Evolutionary conservation across 2,329 filamentous ascomycete genomes (phyloP).

Genomic region (Pestalotiopsis sp.): DNA sequence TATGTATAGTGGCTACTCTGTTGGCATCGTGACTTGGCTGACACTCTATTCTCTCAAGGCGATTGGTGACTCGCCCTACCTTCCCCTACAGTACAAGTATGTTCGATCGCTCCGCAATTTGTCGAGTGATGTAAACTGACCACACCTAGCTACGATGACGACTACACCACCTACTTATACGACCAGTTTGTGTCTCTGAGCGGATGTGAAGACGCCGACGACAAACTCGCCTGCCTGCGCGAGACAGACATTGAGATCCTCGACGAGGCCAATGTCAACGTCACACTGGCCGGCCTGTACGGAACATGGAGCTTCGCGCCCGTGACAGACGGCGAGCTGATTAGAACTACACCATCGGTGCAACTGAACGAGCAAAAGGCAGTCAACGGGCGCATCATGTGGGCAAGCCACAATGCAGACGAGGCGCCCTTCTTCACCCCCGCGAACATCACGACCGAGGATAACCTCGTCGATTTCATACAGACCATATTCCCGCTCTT

Average conservation of each 20-base stretch:
- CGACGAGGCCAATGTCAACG: slow-evolving; percentile 36
- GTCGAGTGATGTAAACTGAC: background rate
- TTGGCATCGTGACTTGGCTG: background rate
- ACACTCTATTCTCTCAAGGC: slow-evolving; percentile 15
- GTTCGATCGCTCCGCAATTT: background rate
- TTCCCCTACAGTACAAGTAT: slow-evolving; percentile 9
- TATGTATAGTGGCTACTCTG: slow-evolving; percentile 49
- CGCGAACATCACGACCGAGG: slow-evolving; percentile 34
- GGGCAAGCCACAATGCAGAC: slow-evolving; percentile 39
- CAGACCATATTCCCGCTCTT: slow-evolving; percentile 36
- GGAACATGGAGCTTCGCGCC: slow-evolving; percentile 40
- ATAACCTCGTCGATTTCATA: slow-evolving; percentile 34
- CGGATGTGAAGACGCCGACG: background rate
- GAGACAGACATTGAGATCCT: slow-evolving; percentile 34
- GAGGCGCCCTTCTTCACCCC: slow-evolving; percentile 41
- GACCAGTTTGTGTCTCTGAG: slow-evolving; percentile 30
- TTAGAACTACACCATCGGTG: slow-evolving; percentile 29
- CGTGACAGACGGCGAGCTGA: slow-evolving; percentile 38
- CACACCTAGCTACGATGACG: slow-evolving; percentile 27
- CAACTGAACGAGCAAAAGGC: slow-evolving; percentile 29
- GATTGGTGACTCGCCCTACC: background rate
- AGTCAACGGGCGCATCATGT: slow-evolving; percentile 36
- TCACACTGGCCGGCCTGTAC: slow-evolving; percentile 28
- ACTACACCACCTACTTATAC: slow-evolving; percentile 33
- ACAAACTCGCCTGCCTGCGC: slow-evolving; percentile 36